phyloP scores from a whole-genome alignment of 2,329 filamentous ascomycete genomes.

The Byssochlamys sp. region DNA sequence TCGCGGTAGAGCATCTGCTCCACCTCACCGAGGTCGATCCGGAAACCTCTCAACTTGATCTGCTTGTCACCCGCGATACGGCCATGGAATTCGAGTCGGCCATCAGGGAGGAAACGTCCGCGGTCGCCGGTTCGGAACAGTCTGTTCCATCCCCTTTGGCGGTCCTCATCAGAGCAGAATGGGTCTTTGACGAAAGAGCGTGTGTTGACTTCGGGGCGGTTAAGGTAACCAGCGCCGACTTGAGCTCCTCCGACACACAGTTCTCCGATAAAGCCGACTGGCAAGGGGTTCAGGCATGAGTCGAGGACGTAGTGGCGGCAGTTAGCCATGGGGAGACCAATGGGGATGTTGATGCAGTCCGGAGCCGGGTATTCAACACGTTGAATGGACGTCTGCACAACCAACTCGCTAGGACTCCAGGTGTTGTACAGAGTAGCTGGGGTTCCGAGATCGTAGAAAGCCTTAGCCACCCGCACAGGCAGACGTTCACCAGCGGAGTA shows the following conservation, averaged over 20 bases:
- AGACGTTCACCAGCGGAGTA: conserved; percentile 12
- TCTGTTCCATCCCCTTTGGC: conserved; percentile 7
- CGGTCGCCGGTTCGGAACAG: conserved; percentile 16
- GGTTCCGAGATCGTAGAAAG: conserved; percentile 7
- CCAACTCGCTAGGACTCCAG: conserved; percentile 13
- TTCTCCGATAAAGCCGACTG: conserved; percentile 33
- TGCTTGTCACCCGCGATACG: conserved; percentile 13
- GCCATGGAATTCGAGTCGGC: conserved; percentile 12
- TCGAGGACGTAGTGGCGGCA: conserved; percentile 32
- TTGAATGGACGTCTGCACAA: conserved; percentile 14
- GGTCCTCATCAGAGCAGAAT: conserved; percentile 4
- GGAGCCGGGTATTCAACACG: conserved; percentile 39
- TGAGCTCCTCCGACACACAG: conserved; percentile 25
- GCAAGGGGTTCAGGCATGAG: conserved; percentile 24
- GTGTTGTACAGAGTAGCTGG: conserved; percentile 12
- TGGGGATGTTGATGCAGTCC: conserved; percentile 43
- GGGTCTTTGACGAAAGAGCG: conserved; percentile 9
- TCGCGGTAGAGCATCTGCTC: conserved; percentile 34
- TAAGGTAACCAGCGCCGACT: conserved; percentile 11
- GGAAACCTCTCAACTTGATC: conserved; percentile 13
- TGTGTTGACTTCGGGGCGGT: conserved; percentile 2
- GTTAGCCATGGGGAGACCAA: conserved; percentile 23
- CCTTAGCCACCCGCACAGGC: conserved; percentile 39
- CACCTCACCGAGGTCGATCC: conserved; percentile 39
- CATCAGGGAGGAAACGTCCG: conserved; percentile 12